These are phyloP conservation scores for Withania somnifera DNA, from an alignment of 305 asterid species.

Conservation along the genomic window DNA sequence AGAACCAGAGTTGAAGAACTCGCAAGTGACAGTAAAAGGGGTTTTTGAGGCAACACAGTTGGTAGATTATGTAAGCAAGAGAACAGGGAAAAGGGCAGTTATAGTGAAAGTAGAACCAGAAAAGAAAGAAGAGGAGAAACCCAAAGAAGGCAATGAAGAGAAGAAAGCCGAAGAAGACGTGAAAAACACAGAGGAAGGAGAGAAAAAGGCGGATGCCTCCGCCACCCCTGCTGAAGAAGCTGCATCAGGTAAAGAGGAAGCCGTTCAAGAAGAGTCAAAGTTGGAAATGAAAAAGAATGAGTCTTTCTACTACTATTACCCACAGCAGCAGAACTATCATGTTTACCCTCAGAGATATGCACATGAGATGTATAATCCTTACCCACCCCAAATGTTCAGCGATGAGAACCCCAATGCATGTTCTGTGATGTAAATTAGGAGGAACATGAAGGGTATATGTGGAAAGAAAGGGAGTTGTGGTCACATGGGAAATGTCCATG, in stretches of 20 bases:
- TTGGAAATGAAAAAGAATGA: constrained; percentile 60
- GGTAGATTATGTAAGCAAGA: constrained; percentile 44
- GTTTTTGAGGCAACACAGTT: constrained; percentile 41
- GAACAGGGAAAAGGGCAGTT: constrained; percentile 60
- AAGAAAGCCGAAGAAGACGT: constrained; percentile 20
- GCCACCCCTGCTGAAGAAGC: not conserved
- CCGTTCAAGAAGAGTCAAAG: constrained; percentile 31
- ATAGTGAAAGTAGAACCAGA: constrained; percentile 54
- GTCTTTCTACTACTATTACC: constrained; percentile 23
- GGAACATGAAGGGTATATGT: constrained; percentile 20
- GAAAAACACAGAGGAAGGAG: constrained; percentile 21
- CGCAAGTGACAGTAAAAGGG: constrained; percentile 70
- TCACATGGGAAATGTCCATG: constrained; percentile 6
- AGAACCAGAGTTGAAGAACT: constrained; percentile 62
- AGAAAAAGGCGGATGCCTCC: not conserved
- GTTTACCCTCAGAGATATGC: constrained; percentile 38
- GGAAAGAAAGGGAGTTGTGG: constrained; percentile 8
- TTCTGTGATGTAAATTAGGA: constrained; percentile 48
- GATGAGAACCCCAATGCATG: constrained; percentile 99
- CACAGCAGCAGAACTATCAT: constrained; percentile 17
- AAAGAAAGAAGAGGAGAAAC: constrained; percentile 3
- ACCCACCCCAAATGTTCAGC: constrained; percentile 86
- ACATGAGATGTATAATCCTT: constrained; percentile 33
- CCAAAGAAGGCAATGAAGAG: constrained; percentile 26
- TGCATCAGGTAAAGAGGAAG: not conserved